Evolutionary conservation across 2,329 filamentous ascomycete species (phyloP), one percentile per base, ranked within the genome.

Genomic region (Penicillium sp.): DNA sequence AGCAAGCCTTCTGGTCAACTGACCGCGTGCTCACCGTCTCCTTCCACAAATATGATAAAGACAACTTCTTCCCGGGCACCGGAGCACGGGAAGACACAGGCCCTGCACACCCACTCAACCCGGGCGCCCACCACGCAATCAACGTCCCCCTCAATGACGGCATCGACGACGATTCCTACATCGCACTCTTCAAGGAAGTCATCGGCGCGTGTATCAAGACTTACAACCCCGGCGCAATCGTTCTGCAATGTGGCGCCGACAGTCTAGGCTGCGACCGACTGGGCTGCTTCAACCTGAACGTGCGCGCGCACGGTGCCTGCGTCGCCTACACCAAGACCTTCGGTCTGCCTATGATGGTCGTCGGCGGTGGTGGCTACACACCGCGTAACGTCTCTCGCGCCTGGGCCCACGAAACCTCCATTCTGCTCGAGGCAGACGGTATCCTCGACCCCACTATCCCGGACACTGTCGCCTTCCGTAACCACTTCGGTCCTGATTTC

Each of bases 301-400:
- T 99, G 56, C 87, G 91, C 70, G 93, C 92, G 13, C 94, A 99
- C 74, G 93, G 91, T 49, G 87, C 88, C 60, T 99, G 94, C 71
- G 90, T 97, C 55, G 85, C 87, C 46, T 97, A 88, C 66, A 91
- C 92, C 73, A 97, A 97, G 74, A 84, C 80, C 43, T 84, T 91
- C 59, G 81, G 83, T 7, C 78, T 96, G 1, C 94, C 94, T 2
- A 81, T 97, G 58, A 85, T 99, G 46, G 84, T 99, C 51, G 90
- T 97, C 55, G 94, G 94, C 41, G 94, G 94, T 36, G 94, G 94
- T 53, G 94, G 94, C 27, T 99, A 99, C 75, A 99, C 94, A 13
- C 92, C 94, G 5, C 85, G 93, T 61, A 99, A 99, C 67, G 94
- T 99, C 7, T 94, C 94, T 39, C 88, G 94, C 50, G 91, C 93